A percentile compares a stretch with the other conserved stretches of the same genome.
Conservation (phyloP, 106 monocot species). For the Allium sativum region DNA sequence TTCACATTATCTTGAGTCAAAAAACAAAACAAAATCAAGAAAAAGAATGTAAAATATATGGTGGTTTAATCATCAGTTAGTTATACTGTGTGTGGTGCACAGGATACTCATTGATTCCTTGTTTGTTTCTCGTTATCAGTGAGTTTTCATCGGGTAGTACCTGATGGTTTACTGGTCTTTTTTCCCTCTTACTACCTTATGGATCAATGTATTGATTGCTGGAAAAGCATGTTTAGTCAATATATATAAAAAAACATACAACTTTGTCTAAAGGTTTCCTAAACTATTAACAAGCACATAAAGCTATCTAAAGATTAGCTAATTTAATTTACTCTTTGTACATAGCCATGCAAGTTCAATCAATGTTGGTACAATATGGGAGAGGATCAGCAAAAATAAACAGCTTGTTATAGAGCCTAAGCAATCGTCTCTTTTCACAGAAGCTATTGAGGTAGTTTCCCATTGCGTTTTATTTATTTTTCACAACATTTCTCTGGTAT, state of each 20-base stretch:
- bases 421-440: constrained; percentile 67
- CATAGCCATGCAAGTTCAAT: constrained; percentile 69
- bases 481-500: not conserved
- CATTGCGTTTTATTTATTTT: not conserved
- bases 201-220: constrained; percentile 86
- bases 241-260: not conserved
- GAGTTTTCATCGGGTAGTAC: constrained; percentile 88
- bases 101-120: not conserved
- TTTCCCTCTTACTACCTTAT: constrained; percentile 97
- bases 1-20: no score
- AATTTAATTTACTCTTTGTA: constrained; percentile 4
- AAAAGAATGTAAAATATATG: not conserved
- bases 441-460: constrained; percentile 64
- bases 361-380: constrained; percentile 73
- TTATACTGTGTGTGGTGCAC: not conserved
- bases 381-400: constrained; percentile 92
- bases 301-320: not conserved
- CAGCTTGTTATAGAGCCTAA: constrained; percentile 95
- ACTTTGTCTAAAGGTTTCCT: not conserved
- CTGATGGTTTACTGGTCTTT: constrained; percentile 94
- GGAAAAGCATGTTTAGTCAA: constrained; percentile 76
- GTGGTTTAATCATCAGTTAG: not conserved
- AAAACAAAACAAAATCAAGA: not conserved
- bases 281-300: not conserved
- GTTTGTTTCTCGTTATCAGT: constrained; percentile 29